A percentile compares a stretch with the other conserved stretches of the same genome.
These are phyloP conservation scores for Talaromyces amestolkiae DNA, from an alignment of 2,329 filamentous ascomycete genomes.

Conservation along the genomic window DNA sequence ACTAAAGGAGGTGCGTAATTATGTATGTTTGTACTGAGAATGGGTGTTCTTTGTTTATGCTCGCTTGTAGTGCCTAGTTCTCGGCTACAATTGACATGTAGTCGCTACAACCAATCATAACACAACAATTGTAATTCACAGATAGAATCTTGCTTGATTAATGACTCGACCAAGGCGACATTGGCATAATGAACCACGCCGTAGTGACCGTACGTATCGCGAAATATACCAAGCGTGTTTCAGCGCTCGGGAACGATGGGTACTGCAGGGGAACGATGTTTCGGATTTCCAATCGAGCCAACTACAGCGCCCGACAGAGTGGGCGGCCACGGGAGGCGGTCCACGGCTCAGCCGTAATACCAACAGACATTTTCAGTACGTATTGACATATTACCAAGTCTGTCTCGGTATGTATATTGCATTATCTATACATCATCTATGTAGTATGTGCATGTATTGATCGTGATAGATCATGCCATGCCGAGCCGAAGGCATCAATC, in stretches of 20 bases:
- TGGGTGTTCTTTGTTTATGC: neutral
- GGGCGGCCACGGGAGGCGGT: constrained; percentile 1
- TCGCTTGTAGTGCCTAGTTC: neutral
- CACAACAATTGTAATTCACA: neutral
- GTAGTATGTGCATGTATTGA: neutral
- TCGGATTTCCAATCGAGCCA: neutral
- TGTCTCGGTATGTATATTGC: neutral
- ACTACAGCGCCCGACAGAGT: neutral
- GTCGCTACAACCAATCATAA: neutral
- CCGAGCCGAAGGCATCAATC: neutral
- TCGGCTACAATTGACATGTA: neutral
- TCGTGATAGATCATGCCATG: neutral
- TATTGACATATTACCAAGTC: neutral
- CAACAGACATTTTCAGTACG: neutral
- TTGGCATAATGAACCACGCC: too few relatives aligned
- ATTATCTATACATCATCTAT: neutral
- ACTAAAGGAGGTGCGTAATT: neutral
- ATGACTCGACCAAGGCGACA: neutral
- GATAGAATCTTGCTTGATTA: neutral
- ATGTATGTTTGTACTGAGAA: neutral
- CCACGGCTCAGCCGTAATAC: neutral
- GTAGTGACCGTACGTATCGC: too few relatives aligned
- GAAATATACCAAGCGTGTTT: neutral
- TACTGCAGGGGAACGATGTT: neutral
- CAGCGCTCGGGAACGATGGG: neutral